Evolutionary conservation across 2,329 filamentous ascomycete species (phyloP).

Genomic region (Fusarium musae): DNA sequence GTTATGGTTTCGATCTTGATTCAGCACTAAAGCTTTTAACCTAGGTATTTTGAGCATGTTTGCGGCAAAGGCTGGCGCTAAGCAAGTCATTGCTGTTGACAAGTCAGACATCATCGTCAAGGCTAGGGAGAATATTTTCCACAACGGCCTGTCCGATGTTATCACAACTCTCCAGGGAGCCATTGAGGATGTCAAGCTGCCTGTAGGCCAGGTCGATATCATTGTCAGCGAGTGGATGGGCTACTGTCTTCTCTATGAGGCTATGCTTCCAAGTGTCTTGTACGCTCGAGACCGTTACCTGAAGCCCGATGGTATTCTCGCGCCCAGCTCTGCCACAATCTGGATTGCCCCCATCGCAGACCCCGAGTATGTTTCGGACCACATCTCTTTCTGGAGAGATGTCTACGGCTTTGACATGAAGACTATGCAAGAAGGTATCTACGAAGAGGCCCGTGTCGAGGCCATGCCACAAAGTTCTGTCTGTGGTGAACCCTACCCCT

Average conservation of each 20-base stretch:
- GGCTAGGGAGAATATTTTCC: conserved; percentile 84
- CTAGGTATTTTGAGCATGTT: conserved; percentile 91
- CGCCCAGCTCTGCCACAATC: conserved; percentile 86
- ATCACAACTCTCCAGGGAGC: conserved; percentile 87
- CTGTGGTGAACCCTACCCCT: conserved; percentile 70
- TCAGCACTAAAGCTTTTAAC: background rate
- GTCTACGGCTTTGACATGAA: conserved; percentile 97
- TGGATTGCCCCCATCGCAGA: conserved; percentile 85
- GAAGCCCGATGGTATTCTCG: conserved; percentile 80
- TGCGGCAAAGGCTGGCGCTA: conserved; percentile 88
- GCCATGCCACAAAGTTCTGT: conserved; percentile 71
- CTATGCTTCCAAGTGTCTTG: conserved; percentile 93
- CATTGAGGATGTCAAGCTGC: conserved; percentile 86
- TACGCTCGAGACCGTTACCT: conserved; percentile 90
- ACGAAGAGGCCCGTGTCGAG: conserved; percentile 83
- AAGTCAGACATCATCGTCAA: conserved; percentile 91
- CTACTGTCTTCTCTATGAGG: conserved; percentile 91
- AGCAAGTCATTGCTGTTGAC: conserved; percentile 89
- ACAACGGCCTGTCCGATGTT: conserved; percentile 77
- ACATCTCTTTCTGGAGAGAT: conserved; percentile 87
- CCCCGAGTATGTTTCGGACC: conserved; percentile 79
- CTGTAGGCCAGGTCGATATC: conserved; percentile 85
- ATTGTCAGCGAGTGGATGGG: conserved; percentile 99
- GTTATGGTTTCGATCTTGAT: conserved; percentile 1
- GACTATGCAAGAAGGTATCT: conserved; percentile 85